These are phyloP conservation scores for Papiliotrema laurentii DNA, from an alignment of 1,284 basidiomycete genomes.

Conservation along the genomic window DNA sequence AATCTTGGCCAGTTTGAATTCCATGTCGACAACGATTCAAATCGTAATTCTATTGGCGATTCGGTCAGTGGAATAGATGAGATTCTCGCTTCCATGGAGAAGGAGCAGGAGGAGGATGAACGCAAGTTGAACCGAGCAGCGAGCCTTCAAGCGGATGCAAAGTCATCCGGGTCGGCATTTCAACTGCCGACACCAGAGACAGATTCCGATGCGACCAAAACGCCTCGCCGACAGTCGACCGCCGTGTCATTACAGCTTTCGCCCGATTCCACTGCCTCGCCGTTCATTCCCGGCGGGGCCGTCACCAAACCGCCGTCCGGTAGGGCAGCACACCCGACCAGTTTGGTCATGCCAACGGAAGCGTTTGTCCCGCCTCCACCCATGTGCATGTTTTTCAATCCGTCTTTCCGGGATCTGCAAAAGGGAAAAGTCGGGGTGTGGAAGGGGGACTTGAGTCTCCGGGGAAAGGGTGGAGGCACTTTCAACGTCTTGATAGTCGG, in stretches of 20 bases:
- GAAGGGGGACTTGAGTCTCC: constrained; percentile 40
- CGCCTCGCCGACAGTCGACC: not conserved
- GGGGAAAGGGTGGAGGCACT: constrained; percentile 36
- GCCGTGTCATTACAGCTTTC: not conserved
- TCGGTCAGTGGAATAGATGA: constrained; percentile 26
- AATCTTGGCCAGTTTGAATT: constrained; percentile 8
- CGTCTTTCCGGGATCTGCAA: constrained; percentile 37
- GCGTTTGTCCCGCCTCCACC: constrained; percentile 42
- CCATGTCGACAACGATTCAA: constrained; percentile 2
- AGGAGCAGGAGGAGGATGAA: constrained; percentile 23
- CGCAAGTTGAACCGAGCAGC: constrained; percentile 5
- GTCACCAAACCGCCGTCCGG: not conserved
- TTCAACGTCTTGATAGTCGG: constrained; percentile 41
- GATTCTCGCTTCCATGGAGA: constrained; percentile 39
- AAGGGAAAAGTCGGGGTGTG: constrained; percentile 42
- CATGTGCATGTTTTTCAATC: constrained; percentile 47
- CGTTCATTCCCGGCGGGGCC: constrained; percentile 8
- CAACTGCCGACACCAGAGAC: constrained; percentile 35
- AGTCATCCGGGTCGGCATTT: constrained; percentile 1
- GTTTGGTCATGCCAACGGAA: constrained; percentile 26
- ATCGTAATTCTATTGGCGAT: not conserved
- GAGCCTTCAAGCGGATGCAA: not conserved
- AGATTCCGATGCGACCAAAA: constrained; percentile 11
- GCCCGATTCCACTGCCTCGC: constrained; percentile 10
- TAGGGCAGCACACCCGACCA: constrained; percentile 12